Base-by-base conservation (phyloP, 371 early-diverging fungal genomes). In the Gilbertella persicaria region DNA sequence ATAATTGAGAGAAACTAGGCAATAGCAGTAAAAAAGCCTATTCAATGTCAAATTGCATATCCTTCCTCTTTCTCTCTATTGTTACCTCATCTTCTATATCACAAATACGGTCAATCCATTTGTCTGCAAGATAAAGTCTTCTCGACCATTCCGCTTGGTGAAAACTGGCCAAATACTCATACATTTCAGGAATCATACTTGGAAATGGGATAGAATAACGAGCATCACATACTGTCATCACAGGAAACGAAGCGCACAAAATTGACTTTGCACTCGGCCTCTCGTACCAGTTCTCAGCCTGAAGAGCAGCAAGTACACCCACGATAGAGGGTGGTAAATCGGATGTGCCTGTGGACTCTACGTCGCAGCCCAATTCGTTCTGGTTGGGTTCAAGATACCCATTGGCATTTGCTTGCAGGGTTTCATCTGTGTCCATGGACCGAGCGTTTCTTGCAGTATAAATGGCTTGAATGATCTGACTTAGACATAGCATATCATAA, bases 61-160 rank as follows among this genome's bases (percentile, higher is more conserved):
- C 9, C 9, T 10, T 9, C 29, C 16, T 13, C 7, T 0, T 14
- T 16, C 17, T 13, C 2, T 25, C n/a, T 3, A 7, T 1, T 20
- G 8, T 38, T 66, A 73, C 80, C 53, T 81, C 84, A 16, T 82
- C 81, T 47, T 79, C 78, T 14, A 84, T 55, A 29, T 73, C 75
- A 42, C 82, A 82, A 24, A 84, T 80, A n/a, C 79, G 63, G 24
- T 82, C 84, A 5, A 84, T 71, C 79, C 81, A 82, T 53, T 75
- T 82, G 42, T 72, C 77, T 1, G 84, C 84, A 35, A 84, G 56
- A 42, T 81, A 79, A 7, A 81, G 47, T 28, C 74, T 53, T 30
- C 78, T 52, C 4, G 66, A 64, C 73, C 70, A 79, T 60, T 76
- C 72, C 75, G 79, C 78, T 58, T 67, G 61, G 50, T 83, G 77